A percentile compares a stretch with the other conserved stretches of the same genome.
These are phyloP conservation scores for Tetrahymena elliotti DNA, from an alignment of 73 alveolate genomes.

Conservation along the genomic window DNA sequence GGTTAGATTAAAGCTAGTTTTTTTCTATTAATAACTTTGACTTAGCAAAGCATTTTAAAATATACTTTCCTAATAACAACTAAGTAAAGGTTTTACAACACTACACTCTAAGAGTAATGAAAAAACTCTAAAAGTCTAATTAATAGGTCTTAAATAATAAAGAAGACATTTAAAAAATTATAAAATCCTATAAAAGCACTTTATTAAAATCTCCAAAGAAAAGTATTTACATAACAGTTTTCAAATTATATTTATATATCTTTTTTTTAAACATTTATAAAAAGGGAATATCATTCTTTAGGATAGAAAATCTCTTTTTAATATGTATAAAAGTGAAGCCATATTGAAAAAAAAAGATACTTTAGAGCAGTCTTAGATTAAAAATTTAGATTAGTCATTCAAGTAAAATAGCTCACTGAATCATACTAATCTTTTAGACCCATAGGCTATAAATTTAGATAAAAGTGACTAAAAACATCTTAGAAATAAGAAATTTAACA, in stretches of 20 bases:
- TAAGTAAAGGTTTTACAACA: not conserved
- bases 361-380: not conserved
- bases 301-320: not conserved
- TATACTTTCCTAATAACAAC: not conserved
- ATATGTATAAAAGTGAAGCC: not conserved
- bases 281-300: not conserved
- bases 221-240: not conserved
- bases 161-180: not conserved
- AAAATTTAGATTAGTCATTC: not conserved
- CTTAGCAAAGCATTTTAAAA: not conserved
- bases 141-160: not conserved
- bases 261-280: not conserved
- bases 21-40: not conserved
- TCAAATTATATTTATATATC: not conserved
- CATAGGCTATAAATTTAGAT: not conserved
- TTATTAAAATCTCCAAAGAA: not conserved
- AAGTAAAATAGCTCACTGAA: not conserved
- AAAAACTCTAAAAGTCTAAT: not conserved
- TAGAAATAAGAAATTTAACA: not conserved
- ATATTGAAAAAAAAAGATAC: not conserved
- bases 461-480: not conserved
- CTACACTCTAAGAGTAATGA: not conserved
- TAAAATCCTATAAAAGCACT: not conserved
- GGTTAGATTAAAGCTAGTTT: not conserved
- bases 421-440: not conserved